phyloP scores from a whole-genome alignment of 1,139 yeast species.

The Pichia cactophila region DNA sequence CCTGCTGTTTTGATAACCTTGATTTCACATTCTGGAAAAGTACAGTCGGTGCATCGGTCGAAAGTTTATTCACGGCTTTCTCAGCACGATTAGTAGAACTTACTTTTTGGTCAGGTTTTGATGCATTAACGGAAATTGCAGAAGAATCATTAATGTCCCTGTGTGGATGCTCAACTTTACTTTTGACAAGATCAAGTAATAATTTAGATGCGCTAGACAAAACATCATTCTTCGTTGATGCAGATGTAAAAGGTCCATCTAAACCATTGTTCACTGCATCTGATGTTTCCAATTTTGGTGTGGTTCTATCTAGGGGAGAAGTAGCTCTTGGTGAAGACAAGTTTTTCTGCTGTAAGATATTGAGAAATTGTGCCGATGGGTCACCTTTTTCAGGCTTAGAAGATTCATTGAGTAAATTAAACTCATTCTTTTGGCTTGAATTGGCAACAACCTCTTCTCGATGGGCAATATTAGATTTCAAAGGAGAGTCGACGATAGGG shows the following conservation, averaged over 20 bases:
- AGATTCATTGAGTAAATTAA: not conserved
- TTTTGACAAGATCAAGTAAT: not conserved
- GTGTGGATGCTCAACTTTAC: not conserved
- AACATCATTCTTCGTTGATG: too few species aligned
- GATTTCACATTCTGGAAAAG: not conserved
- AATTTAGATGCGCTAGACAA: not conserved
- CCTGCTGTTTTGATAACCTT: not conserved
- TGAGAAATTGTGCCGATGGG: constrained; percentile 11
- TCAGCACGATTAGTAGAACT: not conserved
- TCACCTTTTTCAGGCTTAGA: not conserved
- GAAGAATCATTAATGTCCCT: constrained; percentile 4
- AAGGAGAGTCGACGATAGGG: not conserved
- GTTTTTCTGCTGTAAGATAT: constrained; percentile 7
- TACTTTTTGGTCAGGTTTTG: constrained; percentile 8
- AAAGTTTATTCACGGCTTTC: not conserved
- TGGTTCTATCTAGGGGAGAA: constrained; percentile 1
- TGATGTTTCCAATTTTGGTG: not conserved
- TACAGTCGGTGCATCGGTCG: not conserved
- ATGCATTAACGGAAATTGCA: constrained; percentile 10
- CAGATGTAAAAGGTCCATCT: not conserved
- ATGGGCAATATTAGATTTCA: not conserved
- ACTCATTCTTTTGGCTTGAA: not conserved
- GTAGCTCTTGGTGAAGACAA: not conserved
- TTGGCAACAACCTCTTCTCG: not conserved
- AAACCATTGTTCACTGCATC: too few species aligned